phyloP scores from a whole-genome alignment of 2,329 filamentous ascomycete genomes.

The Chalara sp. region DNA sequence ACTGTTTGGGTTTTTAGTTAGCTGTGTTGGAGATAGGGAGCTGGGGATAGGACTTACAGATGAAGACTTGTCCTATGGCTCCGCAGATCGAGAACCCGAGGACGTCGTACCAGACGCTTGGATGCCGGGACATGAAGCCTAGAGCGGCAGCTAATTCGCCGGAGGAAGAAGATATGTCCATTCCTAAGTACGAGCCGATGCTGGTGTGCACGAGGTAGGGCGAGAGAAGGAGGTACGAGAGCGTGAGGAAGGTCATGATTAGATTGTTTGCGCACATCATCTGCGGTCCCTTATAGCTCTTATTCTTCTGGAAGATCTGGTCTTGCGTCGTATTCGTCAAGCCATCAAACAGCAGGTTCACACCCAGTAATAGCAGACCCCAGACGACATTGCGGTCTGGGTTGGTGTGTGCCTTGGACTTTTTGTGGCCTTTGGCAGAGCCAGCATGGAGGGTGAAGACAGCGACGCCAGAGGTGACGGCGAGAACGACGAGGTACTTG shows the following conservation, averaged over 20 bases:
- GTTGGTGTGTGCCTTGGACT: slow-evolving; percentile 33
- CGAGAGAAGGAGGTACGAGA: slow-evolving; percentile 66
- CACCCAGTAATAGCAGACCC: slow-evolving; percentile 73
- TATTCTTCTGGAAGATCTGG: slow-evolving; percentile 77
- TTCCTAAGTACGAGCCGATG: slow-evolving; percentile 57
- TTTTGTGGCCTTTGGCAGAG: slow-evolving; percentile 51
- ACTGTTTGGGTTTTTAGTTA: slow-evolving; percentile 33
- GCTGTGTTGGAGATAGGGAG: not conserved
- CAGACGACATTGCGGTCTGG: slow-evolving; percentile 59
- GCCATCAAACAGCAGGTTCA: slow-evolving; percentile 93
- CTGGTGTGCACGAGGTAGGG: slow-evolving; percentile 71
- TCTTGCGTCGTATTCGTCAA: slow-evolving; percentile 96
- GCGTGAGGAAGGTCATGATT: slow-evolving; percentile 73
- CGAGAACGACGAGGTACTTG: slow-evolving; percentile 89
- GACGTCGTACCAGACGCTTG: slow-evolving; percentile 78
- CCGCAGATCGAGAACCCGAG: slow-evolving; percentile 86
- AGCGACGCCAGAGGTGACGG: slow-evolving; percentile 87
- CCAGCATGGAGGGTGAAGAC: slow-evolving; percentile 86
- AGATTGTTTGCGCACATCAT: slow-evolving; percentile 99
- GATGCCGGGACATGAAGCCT: slow-evolving; percentile 73
- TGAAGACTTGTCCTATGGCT: slow-evolving; percentile 92
- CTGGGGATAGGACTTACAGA: slow-evolving; percentile 50
- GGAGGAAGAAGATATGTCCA: slow-evolving; percentile 51
- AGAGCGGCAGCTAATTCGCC: slow-evolving; percentile 78
- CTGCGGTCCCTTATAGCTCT: slow-evolving; percentile 81